phyloP scores from a whole-genome alignment of 352 stramenopile species.

The Phytophthora idaei region DNA sequence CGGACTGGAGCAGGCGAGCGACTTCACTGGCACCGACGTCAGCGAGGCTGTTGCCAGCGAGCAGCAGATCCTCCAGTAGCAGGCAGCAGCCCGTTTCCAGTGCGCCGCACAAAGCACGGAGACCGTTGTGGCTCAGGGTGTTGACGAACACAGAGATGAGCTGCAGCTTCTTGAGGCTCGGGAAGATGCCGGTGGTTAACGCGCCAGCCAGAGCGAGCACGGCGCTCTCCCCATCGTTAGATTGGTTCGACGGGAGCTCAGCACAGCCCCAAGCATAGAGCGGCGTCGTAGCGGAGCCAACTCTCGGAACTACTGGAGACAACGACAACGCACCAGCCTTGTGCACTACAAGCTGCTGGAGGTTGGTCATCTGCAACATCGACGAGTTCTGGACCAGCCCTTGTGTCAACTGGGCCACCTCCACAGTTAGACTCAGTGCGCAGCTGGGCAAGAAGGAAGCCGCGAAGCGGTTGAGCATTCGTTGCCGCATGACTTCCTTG shows the following conservation, averaged over 20 bases:
- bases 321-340: conserved; percentile 30
- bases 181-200: conserved; percentile 43
- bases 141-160: conserved; percentile 78
- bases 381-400: conserved; percentile 33
- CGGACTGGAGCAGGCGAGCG: conserved; percentile 45
- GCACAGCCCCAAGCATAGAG: conserved; percentile 70
- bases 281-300: conserved; percentile 25
- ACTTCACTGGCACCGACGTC: conserved; percentile 60
- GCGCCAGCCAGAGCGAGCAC: conserved; percentile 50
- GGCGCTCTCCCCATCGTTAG: conserved; percentile 59
- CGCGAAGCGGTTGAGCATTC: conserved; percentile 56
- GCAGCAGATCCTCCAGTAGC: conserved; percentile 54
- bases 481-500: conserved; percentile 55
- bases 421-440: conserved; percentile 51
- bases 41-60: conserved; percentile 71
- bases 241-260: conserved; percentile 59
- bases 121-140: conserved; percentile 58
- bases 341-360: conserved; percentile 65
- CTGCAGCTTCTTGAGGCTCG: conserved; percentile 57
- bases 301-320: background rate
- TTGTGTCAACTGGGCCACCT: conserved; percentile 50
- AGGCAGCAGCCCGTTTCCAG: conserved; percentile 56
- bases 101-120: conserved; percentile 46
- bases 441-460: conserved; percentile 56
- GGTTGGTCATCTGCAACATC: conserved; percentile 56